A percentile compares a stretch with the other conserved stretches of the same genome.
Conservation (phyloP, 441 rosid species). For the Caryocar brasiliense region DNA sequence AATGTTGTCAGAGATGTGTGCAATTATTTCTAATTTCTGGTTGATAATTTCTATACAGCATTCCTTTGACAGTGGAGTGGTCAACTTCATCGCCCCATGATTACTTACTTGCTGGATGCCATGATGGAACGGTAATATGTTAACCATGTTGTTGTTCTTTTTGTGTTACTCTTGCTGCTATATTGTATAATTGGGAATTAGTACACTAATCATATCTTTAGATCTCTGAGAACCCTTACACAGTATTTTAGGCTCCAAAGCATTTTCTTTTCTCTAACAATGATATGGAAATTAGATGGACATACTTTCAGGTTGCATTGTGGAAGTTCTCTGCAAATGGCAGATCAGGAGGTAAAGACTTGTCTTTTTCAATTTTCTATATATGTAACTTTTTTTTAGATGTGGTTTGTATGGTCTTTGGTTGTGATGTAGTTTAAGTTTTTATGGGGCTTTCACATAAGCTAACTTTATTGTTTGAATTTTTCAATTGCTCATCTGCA, state of each 20-base stretch:
- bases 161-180: background rate
- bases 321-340: conserved; percentile 66
- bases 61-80: conserved; percentile 90
- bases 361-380: background rate
- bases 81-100: conserved; percentile 54
- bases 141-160: background rate
- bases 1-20: no score
- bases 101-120: conserved; percentile 86
- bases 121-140: conserved; percentile 70
- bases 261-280: background rate
- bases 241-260: background rate
- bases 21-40: conserved; percentile 8
- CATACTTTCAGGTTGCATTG: conserved; percentile 63
- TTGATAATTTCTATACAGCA: conserved; percentile 26
- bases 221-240: no score
- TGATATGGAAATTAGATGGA: background rate
- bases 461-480: conserved; percentile 5
- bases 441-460: no score
- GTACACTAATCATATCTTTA: no score
- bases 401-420: background rate
- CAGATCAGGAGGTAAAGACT: conserved; percentile 44
- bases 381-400: background rate
- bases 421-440: conserved; percentile 1
- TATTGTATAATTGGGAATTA: no score
- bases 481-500: conserved; percentile 26